Conservation (phyloP, 208 protist genomes). For the Wallacemonas sp. region DNA sequence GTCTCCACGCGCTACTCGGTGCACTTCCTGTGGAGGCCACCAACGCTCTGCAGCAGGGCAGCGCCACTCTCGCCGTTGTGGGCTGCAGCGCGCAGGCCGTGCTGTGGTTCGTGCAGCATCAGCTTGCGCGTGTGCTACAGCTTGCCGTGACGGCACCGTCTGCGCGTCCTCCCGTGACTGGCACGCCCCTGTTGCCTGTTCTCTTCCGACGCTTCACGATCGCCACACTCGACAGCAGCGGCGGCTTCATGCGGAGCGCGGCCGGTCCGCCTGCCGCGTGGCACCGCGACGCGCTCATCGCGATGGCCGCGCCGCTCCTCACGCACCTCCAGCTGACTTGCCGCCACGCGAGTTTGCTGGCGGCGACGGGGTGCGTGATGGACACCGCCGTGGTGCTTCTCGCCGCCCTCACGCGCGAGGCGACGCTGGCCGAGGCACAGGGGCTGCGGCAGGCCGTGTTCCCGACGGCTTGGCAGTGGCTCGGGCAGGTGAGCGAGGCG, state of each 20-base stretch:
- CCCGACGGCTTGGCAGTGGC: neutral
- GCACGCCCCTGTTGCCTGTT: slow-evolving; percentile 36
- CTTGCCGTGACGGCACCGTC: neutral
- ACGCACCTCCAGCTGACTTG: slow-evolving; percentile 11
- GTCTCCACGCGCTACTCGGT: slow-evolving; percentile 44
- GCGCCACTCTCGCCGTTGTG: neutral
- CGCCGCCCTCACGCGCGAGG: neutral
- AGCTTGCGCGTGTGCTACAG: neutral
- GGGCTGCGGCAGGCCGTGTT: neutral
- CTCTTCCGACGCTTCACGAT: slow-evolving; percentile 28
- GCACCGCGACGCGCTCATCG: neutral
- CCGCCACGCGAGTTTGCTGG: neutral
- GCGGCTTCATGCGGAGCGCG: too few relatives aligned
- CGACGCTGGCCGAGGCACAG: neutral
- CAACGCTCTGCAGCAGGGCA: neutral
- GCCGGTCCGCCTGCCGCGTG: neutral
- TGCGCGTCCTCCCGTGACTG: slow-evolving; percentile 3
- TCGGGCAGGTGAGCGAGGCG: neutral
- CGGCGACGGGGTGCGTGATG: slow-evolving; percentile 10
- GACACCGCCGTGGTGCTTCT: neutral
- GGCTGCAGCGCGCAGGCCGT: neutral
- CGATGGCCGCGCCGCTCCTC: slow-evolving; percentile 20
- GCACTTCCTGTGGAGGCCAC: slow-evolving; percentile 17
- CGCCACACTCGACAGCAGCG: neutral
- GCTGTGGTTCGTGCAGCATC: slow-evolving; percentile 13